These are phyloP conservation scores for Raffaelea deltoideospora DNA, from an alignment of 2,329 filamentous ascomycete species.

Conservation along the genomic window DNA sequence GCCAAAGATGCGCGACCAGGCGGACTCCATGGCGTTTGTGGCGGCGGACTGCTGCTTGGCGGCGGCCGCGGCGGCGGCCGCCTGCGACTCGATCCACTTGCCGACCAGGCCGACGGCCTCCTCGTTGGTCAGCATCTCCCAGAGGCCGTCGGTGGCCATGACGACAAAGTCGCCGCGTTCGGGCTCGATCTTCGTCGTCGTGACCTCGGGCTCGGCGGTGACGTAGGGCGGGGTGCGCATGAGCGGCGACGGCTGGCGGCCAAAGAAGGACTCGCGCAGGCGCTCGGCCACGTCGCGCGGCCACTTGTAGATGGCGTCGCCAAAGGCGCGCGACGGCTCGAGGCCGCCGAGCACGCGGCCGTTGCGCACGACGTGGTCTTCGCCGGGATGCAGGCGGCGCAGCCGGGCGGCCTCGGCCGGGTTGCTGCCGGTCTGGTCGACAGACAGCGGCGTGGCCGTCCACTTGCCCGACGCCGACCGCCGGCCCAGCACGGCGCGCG, in stretches of 20 bases:
- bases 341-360: conserved; percentile 83
- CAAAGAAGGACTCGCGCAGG: conserved; percentile 77
- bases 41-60: not conserved
- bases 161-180: conserved; percentile 89
- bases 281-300: conserved; percentile 67
- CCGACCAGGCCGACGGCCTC: conserved; percentile 94
- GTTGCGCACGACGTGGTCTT: conserved; percentile 74
- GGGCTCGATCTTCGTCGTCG: conserved; percentile 81
- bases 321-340: conserved; percentile 88
- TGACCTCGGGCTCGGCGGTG: conserved; percentile 88
- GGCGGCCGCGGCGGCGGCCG: conserved; percentile 6
- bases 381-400: conserved; percentile 73
- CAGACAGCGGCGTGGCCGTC: conserved; percentile 77
- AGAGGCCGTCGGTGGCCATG: conserved; percentile 89
- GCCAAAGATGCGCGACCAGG: conserved; percentile 51
- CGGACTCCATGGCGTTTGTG: conserved; percentile 39
- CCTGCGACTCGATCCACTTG: conserved; percentile 84
- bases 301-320: conserved; percentile 97
- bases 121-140: conserved; percentile 99
- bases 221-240: conserved; percentile 92
- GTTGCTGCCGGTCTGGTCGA: conserved; percentile 87
- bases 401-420: conserved; percentile 71
- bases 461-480: conserved; percentile 70
- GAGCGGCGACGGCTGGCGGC: conserved; percentile 57
- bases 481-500: conserved; percentile 81